Percentiles rank a stretch among this genome's conserved stretches.
These are phyloP conservation scores for Hemerocallis citrina DNA, from an alignment of 106 monocot species.

Conservation along the genomic window DNA sequence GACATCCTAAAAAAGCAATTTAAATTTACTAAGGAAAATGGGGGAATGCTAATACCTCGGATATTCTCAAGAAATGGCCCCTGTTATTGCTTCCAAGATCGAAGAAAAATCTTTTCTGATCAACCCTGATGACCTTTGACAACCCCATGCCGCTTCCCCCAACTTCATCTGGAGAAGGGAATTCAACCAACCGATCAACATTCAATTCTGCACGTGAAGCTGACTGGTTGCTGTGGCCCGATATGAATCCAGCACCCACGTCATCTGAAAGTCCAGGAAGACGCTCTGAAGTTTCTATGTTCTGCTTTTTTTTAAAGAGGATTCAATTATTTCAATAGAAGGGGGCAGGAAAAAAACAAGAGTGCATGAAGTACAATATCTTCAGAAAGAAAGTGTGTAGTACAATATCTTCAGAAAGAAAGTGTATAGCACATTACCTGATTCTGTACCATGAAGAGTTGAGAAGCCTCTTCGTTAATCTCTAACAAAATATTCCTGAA, in stretches of 20 bases:
- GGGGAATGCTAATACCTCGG: conserved; percentile 74
- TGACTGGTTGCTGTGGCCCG: conserved; percentile 31
- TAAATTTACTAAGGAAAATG: no score
- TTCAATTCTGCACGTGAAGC: conserved; percentile 43
- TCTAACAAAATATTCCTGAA: conserved; percentile 65
- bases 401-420: no score
- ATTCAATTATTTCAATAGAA: neutral
- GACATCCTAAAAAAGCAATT: no score
- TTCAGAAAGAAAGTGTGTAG: no score
- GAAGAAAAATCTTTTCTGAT: conserved; percentile 94
- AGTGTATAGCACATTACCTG: conserved; percentile 27
- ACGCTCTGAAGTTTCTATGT: conserved; percentile 40
- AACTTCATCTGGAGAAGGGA: conserved; percentile 34
- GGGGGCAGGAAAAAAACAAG: neutral
- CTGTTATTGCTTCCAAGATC: conserved; percentile 87
- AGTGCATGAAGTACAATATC: neutral
- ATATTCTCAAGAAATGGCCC: conserved; percentile 76
- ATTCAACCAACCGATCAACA: conserved; percentile 45
- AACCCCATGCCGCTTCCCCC: conserved; percentile 28
- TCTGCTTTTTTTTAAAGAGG: conserved; percentile 21
- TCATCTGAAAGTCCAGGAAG: conserved; percentile 80
- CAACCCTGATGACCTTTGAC: conserved; percentile 70
- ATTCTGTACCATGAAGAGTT: conserved; percentile 36
- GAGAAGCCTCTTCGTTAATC: conserved; percentile 61
- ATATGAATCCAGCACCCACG: conserved; percentile 83